Conservation (phyloP, 2,329 filamentous ascomycete species). For the Fusarium equiseti region DNA sequence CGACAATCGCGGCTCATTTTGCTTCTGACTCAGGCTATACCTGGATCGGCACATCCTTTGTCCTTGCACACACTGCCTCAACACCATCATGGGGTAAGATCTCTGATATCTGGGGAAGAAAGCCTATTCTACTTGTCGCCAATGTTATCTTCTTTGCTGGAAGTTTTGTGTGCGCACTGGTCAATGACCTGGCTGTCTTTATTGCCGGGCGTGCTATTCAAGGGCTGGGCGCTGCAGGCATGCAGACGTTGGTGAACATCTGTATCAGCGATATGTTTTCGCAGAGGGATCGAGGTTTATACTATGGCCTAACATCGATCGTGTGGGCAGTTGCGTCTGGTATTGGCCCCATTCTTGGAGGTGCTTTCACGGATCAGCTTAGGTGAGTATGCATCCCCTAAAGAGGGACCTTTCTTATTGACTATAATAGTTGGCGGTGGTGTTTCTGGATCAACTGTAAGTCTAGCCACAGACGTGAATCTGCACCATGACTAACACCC, state of each 20-base stretch:
- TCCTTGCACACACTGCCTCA: conserved; percentile 75
- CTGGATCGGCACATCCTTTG: conserved; percentile 81
- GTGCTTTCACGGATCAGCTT: conserved; percentile 72
- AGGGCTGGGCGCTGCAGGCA: conserved; percentile 64
- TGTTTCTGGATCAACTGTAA: conserved; percentile 66
- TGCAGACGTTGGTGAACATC: conserved; percentile 65
- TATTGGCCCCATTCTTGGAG: conserved; percentile 74
- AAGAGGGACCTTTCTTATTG: not conserved
- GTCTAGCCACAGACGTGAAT: not conserved
- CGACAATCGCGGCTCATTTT: conserved; percentile 70
- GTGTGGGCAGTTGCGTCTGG: conserved; percentile 75
- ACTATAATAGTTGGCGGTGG: conserved; percentile 55
- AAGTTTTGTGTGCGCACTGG: conserved; percentile 62
- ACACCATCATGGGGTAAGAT: conserved; percentile 78
- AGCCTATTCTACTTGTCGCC: conserved; percentile 63
- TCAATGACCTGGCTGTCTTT: conserved; percentile 58
- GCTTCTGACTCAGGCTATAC: conserved; percentile 75
- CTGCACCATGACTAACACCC: not conserved
- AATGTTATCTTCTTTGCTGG: conserved; percentile 65
- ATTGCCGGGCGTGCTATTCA: conserved; percentile 60
- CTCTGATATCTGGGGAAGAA: conserved; percentile 69
- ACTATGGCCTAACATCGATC: conserved; percentile 74
- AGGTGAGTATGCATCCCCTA: conserved; percentile 52
- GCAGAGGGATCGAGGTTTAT: conserved; percentile 53
- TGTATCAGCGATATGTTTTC: conserved; percentile 67